Conservation (phyloP, 306 rosid species). For the Quercus dentata region DNA sequence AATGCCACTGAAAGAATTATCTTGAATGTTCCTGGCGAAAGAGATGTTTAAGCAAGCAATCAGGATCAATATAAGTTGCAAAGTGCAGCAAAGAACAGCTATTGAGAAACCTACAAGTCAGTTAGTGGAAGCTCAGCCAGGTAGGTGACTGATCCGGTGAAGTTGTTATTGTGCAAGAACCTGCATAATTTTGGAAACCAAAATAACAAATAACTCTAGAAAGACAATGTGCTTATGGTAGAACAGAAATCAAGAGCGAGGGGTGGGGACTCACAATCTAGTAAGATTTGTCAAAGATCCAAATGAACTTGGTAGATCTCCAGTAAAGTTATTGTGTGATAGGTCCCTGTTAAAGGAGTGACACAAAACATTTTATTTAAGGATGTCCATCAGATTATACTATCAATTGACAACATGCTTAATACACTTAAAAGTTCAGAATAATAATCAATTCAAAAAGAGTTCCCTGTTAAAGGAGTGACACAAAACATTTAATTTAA, state of each 20-base stretch:
- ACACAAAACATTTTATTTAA: constrained; percentile 3
- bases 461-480: constrained; percentile 61
- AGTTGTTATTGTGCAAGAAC: constrained; percentile 68
- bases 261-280: constrained; percentile 49
- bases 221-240: background rate
- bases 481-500: constrained; percentile 4
- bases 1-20: constrained; percentile 81
- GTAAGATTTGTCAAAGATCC: constrained; percentile 64
- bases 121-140: constrained; percentile 73
- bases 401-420: background rate
- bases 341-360: constrained; percentile 62
- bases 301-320: constrained; percentile 95
- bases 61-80: constrained; percentile 1
- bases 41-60: constrained; percentile 18
- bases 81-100: background rate
- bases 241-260: constrained; percentile 5
- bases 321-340: constrained; percentile 71
- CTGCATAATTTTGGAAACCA: constrained; percentile 39
- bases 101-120: constrained; percentile 58
- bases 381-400: background rate
- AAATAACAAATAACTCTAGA: background rate
- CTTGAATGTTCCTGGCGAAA: constrained; percentile 71
- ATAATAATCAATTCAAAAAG: too few species aligned
- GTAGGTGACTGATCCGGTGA: constrained; percentile 88
- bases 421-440: background rate